Conservation (phyloP, 192 early-diverging fungal genomes). For the Backusella luteola region DNA sequence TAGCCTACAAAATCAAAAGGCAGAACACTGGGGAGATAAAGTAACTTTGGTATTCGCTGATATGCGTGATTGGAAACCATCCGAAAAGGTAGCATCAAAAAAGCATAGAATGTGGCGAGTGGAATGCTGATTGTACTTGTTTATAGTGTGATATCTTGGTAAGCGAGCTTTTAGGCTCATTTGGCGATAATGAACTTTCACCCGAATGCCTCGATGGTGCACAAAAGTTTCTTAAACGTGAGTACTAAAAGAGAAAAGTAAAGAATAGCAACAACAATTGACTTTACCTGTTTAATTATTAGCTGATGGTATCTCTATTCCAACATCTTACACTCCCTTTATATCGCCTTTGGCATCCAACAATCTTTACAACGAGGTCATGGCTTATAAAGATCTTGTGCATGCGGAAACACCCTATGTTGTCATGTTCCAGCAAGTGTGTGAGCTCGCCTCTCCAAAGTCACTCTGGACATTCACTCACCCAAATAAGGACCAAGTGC, state of each 20-base stretch:
- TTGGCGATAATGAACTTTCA: constrained; percentile 99
- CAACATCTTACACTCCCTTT: constrained; percentile 80
- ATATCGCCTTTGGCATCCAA: constrained; percentile 86
- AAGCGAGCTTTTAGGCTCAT: constrained; percentile 94
- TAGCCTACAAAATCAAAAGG: constrained; percentile 76
- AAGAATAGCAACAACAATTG: not conserved
- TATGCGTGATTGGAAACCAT: constrained; percentile 84
- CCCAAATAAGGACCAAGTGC: constrained; percentile 49
- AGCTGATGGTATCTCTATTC: constrained; percentile 88
- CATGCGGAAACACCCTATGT: constrained; percentile 95
- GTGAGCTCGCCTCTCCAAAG: constrained; percentile 66
- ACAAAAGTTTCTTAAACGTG: constrained; percentile 62
- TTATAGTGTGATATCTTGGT: constrained; percentile 85
- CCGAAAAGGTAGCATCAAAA: constrained; percentile 51
- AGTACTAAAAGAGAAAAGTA: not conserved
- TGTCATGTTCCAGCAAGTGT: constrained; percentile 87
- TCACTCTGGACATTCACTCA: constrained; percentile 83
- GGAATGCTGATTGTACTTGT: not conserved
- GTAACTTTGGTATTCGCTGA: constrained; percentile 88
- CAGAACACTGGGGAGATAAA: constrained; percentile 69
- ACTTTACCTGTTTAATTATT: not conserved
- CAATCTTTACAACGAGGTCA: constrained; percentile 75
- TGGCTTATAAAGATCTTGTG: constrained; percentile 58
- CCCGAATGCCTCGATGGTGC: constrained; percentile 98
- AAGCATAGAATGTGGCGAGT: not conserved